Evolutionary conservation across 352 stramenopile genomes (phyloP).

Genomic region (Phytophthora fragariaefolia): DNA sequence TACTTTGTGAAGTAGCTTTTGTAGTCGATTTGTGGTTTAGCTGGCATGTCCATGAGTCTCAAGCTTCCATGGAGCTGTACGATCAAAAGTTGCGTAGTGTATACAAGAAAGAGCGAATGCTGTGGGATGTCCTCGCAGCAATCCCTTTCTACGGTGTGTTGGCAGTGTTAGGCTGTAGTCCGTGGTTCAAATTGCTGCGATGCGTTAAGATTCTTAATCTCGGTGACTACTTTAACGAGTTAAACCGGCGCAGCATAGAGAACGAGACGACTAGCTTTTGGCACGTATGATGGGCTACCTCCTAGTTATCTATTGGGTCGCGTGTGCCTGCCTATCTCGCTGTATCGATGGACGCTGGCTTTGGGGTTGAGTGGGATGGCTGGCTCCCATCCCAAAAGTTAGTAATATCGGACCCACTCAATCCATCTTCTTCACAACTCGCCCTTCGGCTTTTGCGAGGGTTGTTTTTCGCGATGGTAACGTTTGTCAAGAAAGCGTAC

Average conservation of each 20-base stretch:
- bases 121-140: constrained; percentile 46
- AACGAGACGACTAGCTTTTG: constrained; percentile 60
- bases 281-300: constrained; percentile 62
- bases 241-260: constrained; percentile 61
- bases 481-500: constrained; percentile 55
- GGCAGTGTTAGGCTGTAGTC: constrained; percentile 28
- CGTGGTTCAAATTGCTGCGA: constrained; percentile 46
- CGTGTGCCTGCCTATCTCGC: constrained; percentile 54
- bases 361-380: constrained; percentile 52
- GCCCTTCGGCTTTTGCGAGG: constrained; percentile 41
- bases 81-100: constrained; percentile 40
- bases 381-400: constrained; percentile 53
- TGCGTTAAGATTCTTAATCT: constrained; percentile 64
- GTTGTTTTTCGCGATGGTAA: constrained; percentile 44
- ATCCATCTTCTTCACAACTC: constrained; percentile 40
- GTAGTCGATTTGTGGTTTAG: neutral
- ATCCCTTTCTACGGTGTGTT: constrained; percentile 52
- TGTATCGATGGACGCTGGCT: constrained; percentile 45
- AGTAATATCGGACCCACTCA: constrained; percentile 28
- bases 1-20: neutral
- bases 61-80: constrained; percentile 55
- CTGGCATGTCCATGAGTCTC: constrained; percentile 31
- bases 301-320: constrained; percentile 64
- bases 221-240: constrained; percentile 55
- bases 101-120: constrained; percentile 50